phyloP scores from a whole-genome alignment of 331 rosid species.

The Prunus yedoensis region DNA sequence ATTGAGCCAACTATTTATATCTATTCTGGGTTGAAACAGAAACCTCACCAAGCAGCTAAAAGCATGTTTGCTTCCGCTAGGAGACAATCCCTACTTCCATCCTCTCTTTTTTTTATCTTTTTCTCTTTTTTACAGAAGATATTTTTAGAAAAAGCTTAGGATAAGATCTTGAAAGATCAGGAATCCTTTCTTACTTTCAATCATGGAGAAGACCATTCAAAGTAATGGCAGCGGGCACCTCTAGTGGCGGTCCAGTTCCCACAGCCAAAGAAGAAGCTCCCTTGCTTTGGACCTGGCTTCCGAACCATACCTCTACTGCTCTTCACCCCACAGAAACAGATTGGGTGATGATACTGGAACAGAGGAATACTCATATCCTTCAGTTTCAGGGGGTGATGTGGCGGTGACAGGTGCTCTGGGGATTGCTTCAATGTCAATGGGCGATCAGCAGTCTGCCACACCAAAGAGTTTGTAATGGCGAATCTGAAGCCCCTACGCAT shows the following conservation, averaged over 20 bases:
- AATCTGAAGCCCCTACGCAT: conserved; percentile 68
- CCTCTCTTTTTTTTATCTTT: conserved; percentile 3
- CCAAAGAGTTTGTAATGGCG: conserved; percentile 27
- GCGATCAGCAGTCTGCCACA: conserved; percentile 38
- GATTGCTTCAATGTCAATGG: conserved; percentile 45
- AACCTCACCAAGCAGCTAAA: conserved; percentile 46
- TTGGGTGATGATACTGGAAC: conserved; percentile 50
- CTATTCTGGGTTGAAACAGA: conserved; percentile 49
- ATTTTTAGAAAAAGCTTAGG: conserved; percentile 30
- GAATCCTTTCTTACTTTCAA: conserved; percentile 23
- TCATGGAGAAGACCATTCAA: conserved; percentile 79
- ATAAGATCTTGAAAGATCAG: conserved; percentile 32
- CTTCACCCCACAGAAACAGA: conserved; percentile 86
- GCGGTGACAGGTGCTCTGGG: conserved; percentile 43
- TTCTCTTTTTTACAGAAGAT: conserved; percentile 29
- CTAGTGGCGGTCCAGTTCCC: conserved; percentile 80
- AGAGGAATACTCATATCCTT: conserved; percentile 49
- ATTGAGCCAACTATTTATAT: conserved; percentile 48
- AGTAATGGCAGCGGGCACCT: conserved; percentile 88
- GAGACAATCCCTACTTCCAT: conserved; percentile 49
- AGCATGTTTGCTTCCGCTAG: conserved; percentile 40
- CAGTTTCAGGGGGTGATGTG: conserved; percentile 49
- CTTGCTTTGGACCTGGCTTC: conserved; percentile 89
- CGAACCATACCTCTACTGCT: conserved; percentile 67
- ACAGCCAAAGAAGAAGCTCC: conserved; percentile 81